Evolutionary conservation across 2,329 filamentous ascomycete species (phyloP), one percentile per base, ranked within the genome.

Genomic region (Neocucurbitaria cava): DNA sequence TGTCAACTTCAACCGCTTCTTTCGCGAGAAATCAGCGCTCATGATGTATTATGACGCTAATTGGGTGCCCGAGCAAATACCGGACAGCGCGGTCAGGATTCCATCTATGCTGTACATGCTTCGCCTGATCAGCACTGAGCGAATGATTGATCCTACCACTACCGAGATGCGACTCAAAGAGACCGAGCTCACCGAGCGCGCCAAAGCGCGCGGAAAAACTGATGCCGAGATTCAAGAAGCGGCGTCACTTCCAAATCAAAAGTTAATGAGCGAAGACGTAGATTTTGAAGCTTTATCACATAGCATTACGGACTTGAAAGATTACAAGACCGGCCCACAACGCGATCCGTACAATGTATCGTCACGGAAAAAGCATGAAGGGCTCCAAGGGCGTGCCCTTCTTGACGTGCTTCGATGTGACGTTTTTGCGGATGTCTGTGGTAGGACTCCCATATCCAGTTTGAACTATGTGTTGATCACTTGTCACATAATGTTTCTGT

Each of bases 41-140:
- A 54, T 58, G 51, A 56, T 49, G 54, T 62, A 58, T 20, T 56
- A 56, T 46, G 59, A 62, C 36, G 57, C 57, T 40, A 47, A 54
- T 24, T 60, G 59, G 59, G 31, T 56, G 15, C 59, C 56, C 11
- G 59, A 62, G 33, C 51, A 42, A 13, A 60, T 62, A 30, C 57
- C 59, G 4, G 57, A 62, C 46, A 58, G 47, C 21, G 49, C 20
- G 30, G 24, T 61, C 15, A 61, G 17, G 23, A 48, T 61, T 9
- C 54, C 58, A 20, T 61, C 58, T 11, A 30, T 48, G 17, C 42
- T 61, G 41, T 55, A 47, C 35, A 45, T 53, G 49, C 24, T 51
- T 28, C 54, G 58, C 20, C 21, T 61, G 36, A 55, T 40, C 5
- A 21, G 45, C 6, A 55, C 54, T 33, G 36, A 58, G 36, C 40